Evolutionary conservation across 2,329 filamentous ascomycete species (phyloP).

Genomic region (Calonectria honghensis): DNA sequence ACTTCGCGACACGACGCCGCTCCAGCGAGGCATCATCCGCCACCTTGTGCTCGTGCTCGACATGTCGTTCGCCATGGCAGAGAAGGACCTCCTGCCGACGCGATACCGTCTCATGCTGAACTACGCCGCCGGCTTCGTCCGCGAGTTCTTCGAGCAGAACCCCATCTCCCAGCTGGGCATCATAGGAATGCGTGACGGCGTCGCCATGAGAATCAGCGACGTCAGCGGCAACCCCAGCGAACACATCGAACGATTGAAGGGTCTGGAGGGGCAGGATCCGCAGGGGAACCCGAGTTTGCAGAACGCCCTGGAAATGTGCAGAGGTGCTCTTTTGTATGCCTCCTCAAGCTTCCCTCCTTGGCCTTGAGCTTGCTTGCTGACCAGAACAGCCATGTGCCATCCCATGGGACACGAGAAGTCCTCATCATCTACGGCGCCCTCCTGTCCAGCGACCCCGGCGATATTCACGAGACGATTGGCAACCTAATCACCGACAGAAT

Average conservation of each 20-base stretch:
- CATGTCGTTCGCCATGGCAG: constrained; percentile 93
- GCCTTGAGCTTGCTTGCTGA: constrained; percentile 36
- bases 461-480: constrained; percentile 93
- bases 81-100: constrained; percentile 95
- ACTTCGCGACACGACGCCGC: constrained; percentile 92
- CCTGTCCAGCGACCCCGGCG: constrained; percentile 92
- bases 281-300: constrained; percentile 88
- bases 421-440: constrained; percentile 94
- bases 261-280: constrained; percentile 79
- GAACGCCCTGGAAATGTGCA: constrained; percentile 96
- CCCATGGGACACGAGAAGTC: constrained; percentile 94
- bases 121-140: constrained; percentile 90
- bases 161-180: constrained; percentile 97
- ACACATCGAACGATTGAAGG: constrained; percentile 85
- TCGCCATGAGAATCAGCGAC: constrained; percentile 90
- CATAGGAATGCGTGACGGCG: constrained; percentile 93
- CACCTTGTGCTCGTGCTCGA: constrained; percentile 94
- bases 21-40: constrained; percentile 98
- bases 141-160: constrained; percentile 98
- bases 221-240: constrained; percentile 94
- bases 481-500: constrained; percentile 88
- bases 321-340: constrained; percentile 87
- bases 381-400: constrained; percentile 83
- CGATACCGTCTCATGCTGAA: constrained; percentile 88
- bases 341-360: neutral